Percentiles rank a stretch among this genome's conserved stretches.
Conservation (phyloP, 257 asterid species). For the Gynochthodes officinalis region DNA sequence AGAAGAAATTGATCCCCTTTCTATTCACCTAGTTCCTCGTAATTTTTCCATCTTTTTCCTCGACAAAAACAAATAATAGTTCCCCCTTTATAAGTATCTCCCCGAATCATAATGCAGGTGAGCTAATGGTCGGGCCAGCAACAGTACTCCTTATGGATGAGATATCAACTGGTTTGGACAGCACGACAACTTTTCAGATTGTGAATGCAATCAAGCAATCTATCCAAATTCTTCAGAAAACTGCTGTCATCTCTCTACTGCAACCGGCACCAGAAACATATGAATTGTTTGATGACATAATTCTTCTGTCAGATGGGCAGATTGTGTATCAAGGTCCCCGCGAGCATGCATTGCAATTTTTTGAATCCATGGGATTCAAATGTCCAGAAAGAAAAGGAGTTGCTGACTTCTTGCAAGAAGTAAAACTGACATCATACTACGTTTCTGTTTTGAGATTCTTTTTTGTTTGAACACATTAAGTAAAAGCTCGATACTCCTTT, state of each 20-base stretch:
- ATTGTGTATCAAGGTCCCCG: constrained; percentile 87
- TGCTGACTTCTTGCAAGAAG: constrained; percentile 92
- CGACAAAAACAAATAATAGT: no score
- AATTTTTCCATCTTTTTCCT: background rate
- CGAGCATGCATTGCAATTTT: constrained; percentile 63
- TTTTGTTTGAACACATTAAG: no score
- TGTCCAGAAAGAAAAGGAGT: constrained; percentile 91
- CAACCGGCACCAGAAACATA: constrained; percentile 95
- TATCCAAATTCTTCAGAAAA: constrained; percentile 74
- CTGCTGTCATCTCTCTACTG: constrained; percentile 72
- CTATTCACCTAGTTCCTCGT: background rate
- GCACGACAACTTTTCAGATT: constrained; percentile 78
- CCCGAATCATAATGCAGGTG: constrained; percentile 30
- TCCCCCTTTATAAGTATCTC: background rate
- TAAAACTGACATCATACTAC: constrained; percentile 21
- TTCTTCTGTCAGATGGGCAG: constrained; percentile 71
- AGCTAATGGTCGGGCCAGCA: constrained; percentile 87
- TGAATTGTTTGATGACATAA: constrained; percentile 74
- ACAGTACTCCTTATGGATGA: constrained; percentile 90
- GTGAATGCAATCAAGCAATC: constrained; percentile 72
- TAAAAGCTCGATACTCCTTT: no score
- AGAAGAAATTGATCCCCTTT: background rate
- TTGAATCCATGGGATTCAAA: constrained; percentile 67
- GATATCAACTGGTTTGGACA: constrained; percentile 89
- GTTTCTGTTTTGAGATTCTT: no score